Evolutionary conservation across 257 asterid species (phyloP).

Genomic region (Przewalskia tangutica): DNA sequence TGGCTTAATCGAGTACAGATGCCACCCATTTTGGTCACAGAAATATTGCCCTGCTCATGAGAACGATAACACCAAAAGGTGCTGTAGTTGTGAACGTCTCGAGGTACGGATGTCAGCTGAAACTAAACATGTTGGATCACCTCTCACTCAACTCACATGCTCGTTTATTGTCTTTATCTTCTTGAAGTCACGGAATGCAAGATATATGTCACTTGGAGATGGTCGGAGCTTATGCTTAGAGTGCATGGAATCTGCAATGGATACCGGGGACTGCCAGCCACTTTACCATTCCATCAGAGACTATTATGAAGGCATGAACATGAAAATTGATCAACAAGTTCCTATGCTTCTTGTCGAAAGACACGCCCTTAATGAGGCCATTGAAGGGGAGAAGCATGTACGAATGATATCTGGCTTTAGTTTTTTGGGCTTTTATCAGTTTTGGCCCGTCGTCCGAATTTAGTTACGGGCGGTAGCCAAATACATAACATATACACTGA

Average conservation of each 20-base stretch:
- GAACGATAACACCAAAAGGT: conserved; percentile 82
- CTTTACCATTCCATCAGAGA: conserved; percentile 86
- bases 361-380: conserved; percentile 93
- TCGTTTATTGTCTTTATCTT: neutral
- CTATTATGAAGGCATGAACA: conserved; percentile 94
- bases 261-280: conserved; percentile 92
- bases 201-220: conserved; percentile 71
- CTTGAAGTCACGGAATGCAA: conserved; percentile 54
- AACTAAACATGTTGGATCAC: neutral
- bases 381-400: conserved; percentile 96
- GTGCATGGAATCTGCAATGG: conserved; percentile 98
- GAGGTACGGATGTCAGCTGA: conserved; percentile 34
- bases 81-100: conserved; percentile 98
- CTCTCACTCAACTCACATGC: neutral
- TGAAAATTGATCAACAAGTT: conserved; percentile 82
- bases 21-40: conserved; percentile 97
- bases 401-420: neutral
- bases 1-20: conserved; percentile 87
- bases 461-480: too few relatives aligned
- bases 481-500: too few relatives aligned
- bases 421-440: too few relatives aligned
- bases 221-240: conserved; percentile 91
- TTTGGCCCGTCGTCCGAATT: too few relatives aligned
- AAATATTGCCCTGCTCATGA: conserved; percentile 94
- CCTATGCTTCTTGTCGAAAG: conserved; percentile 98